Conservation (phyloP, 108 stramenopile species). For the Nitzschia putrida region DNA sequence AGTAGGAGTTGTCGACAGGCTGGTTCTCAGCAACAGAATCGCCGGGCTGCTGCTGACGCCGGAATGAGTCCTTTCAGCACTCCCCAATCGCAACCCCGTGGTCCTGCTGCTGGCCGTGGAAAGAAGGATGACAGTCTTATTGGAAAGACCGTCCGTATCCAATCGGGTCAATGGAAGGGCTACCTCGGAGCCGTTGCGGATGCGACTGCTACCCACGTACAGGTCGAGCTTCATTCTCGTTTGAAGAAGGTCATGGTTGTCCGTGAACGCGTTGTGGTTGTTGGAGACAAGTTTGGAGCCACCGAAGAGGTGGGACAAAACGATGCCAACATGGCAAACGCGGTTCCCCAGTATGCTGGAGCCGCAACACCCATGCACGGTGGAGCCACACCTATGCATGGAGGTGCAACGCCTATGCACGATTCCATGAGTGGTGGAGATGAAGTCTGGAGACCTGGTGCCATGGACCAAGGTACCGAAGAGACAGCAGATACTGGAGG, state of each 20-base stretch:
- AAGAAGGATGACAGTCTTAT: conserved; percentile 78
- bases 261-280: conserved; percentile 79
- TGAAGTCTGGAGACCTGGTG: conserved; percentile 89
- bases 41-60: conserved; percentile 51
- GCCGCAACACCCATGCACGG: conserved; percentile 87
- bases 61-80: conserved; percentile 74
- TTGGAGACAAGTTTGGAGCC: conserved; percentile 90
- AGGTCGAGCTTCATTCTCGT: conserved; percentile 87
- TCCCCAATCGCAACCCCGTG: conserved; percentile 59
- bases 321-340: conserved; percentile 25
- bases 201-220: conserved; percentile 86
- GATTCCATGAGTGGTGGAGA: conserved; percentile 57
- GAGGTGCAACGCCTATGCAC: conserved; percentile 89
- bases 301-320: conserved; percentile 58
- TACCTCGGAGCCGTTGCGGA: conserved; percentile 86
- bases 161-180: conserved; percentile 92
- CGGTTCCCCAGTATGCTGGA: conserved; percentile 46
- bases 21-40: conserved; percentile 60
- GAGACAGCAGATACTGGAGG: conserved; percentile 30
- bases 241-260: conserved; percentile 91
- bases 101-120: conserved; percentile 52
- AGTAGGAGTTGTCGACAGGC: conserved; percentile 85
- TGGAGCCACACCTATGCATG: conserved; percentile 86
- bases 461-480: conserved; percentile 33
- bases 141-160: conserved; percentile 88